Conservation (phyloP, 768 basidiomycete genomes). For the Pleurotus tuoliensis region DNA sequence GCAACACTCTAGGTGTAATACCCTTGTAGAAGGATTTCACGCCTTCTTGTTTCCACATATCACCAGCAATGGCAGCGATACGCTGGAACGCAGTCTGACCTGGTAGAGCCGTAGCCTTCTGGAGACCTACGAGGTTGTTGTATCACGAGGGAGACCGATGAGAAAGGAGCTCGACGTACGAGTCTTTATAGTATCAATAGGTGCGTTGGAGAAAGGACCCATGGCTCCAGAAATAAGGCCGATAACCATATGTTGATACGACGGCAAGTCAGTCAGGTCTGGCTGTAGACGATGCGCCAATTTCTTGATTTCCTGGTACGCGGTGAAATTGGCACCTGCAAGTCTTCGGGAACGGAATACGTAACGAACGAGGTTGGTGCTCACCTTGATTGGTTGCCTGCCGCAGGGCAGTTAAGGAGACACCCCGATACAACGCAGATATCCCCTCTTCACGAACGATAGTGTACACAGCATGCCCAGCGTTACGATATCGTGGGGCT, state of each 20-base stretch:
- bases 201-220: conserved; percentile 98
- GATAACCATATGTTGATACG: conserved; percentile 93
- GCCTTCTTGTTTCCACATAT: conserved; percentile 94
- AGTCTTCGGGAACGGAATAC: neutral
- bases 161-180: conserved; percentile 43
- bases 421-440: conserved; percentile 84
- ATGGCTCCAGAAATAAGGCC: conserved; percentile 96
- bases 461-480: conserved; percentile 92
- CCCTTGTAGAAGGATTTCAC: conserved; percentile 94
- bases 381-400: conserved; percentile 97
- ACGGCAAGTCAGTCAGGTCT: conserved; percentile 73
- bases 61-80: conserved; percentile 74
- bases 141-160: neutral
- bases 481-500: conserved; percentile 90
- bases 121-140: conserved; percentile 52
- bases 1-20: conserved; percentile 92
- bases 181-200: conserved; percentile 93
- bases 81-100: conserved; percentile 79
- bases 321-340: conserved; percentile 92
- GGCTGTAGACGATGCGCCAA: conserved; percentile 77
- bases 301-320: conserved; percentile 95
- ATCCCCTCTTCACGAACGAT: conserved; percentile 93
- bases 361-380: neutral
- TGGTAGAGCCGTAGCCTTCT: conserved; percentile 72
- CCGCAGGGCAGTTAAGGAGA: conserved; percentile 86